Conservation (phyloP, 306 rosid species). For the Prosopis cineraria region DNA sequence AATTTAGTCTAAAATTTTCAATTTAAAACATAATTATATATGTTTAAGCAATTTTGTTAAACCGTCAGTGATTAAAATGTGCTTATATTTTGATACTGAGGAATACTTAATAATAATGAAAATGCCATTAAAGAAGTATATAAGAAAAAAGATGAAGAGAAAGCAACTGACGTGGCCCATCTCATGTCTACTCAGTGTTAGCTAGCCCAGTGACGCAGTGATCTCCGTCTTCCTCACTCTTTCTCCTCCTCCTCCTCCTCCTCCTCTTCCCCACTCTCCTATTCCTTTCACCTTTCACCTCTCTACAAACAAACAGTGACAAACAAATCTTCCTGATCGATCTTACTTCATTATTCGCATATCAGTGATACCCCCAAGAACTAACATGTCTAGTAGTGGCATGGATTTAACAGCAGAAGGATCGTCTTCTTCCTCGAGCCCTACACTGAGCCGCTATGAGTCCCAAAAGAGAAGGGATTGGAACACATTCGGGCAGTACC, state of each 20-base stretch:
- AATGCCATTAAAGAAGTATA: constrained; percentile 15
- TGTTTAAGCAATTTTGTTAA: too few relatives aligned
- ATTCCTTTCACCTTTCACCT: constrained; percentile 7
- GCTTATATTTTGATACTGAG: too few relatives aligned
- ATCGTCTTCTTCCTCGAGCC: constrained; percentile 49
- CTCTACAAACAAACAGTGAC: constrained; percentile 15
- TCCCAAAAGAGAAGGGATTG: constrained; percentile 95
- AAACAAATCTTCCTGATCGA: neutral
- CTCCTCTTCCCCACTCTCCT: constrained; percentile 46
- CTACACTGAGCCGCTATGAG: constrained; percentile 85
- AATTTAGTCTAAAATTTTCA: too few relatives aligned
- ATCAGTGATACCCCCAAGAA: neutral
- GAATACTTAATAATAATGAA: neutral
- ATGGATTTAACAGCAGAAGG: constrained; percentile 39
- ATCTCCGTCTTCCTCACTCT: constrained; percentile 54
- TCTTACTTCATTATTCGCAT: neutral
- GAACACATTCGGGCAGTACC: constrained; percentile 95
- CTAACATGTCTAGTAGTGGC: neutral
- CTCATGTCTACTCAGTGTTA: constrained; percentile 67
- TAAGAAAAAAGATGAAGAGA: constrained; percentile 56
- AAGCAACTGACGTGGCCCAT: constrained; percentile 72
- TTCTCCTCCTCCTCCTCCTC: constrained; percentile 41
- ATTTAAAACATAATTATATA: too few relatives aligned
- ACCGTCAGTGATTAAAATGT: too few relatives aligned
- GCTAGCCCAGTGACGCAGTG: constrained; percentile 72